Percentiles rank a stretch among this genome's conserved stretches.
phyloP scores from a whole-genome alignment of 2,329 filamentous ascomycete genomes.

The Biscogniauxia sp. region DNA sequence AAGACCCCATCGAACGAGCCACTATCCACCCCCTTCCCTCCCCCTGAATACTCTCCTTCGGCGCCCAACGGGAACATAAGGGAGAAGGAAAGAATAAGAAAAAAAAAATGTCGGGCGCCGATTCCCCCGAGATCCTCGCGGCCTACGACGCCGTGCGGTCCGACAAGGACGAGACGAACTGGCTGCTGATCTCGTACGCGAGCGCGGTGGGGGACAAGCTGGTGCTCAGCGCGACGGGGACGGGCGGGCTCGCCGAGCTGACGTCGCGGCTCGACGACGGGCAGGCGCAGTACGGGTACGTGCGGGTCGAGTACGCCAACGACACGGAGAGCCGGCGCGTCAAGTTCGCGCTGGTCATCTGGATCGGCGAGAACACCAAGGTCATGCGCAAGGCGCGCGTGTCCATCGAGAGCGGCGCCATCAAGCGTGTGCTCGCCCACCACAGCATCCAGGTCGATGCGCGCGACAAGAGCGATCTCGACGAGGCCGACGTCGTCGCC shows the following conservation, averaged over 20 bases:
- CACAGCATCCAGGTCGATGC: slow-evolving; percentile 66
- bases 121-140: slow-evolving; percentile 57
- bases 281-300: slow-evolving; percentile 66
- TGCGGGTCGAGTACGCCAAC: slow-evolving; percentile 67
- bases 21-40: no score
- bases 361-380: slow-evolving; percentile 64
- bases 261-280: slow-evolving; percentile 52
- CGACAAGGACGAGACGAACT: slow-evolving; percentile 65
- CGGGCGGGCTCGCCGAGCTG: slow-evolving; percentile 59
- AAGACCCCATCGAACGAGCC: no score
- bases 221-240: slow-evolving; percentile 54
- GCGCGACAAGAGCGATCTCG: slow-evolving; percentile 57
- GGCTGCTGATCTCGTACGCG: slow-evolving; percentile 64
- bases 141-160: slow-evolving; percentile 67
- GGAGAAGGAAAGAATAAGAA: neutral
- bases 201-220: slow-evolving; percentile 55
- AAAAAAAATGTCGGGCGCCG: slow-evolving; percentile 51
- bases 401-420: slow-evolving; percentile 63
- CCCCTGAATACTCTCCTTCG: no score
- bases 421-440: slow-evolving; percentile 62
- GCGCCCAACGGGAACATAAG: no score
- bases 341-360: slow-evolving; percentile 67
- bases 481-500: slow-evolving; percentile 59
- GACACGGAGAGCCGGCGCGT: slow-evolving; percentile 66
- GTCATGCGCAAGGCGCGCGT: slow-evolving; percentile 70